Evolutionary conservation across 2,329 filamentous ascomycete species (phyloP).

Genomic region (Ceratocystis destructans): DNA sequence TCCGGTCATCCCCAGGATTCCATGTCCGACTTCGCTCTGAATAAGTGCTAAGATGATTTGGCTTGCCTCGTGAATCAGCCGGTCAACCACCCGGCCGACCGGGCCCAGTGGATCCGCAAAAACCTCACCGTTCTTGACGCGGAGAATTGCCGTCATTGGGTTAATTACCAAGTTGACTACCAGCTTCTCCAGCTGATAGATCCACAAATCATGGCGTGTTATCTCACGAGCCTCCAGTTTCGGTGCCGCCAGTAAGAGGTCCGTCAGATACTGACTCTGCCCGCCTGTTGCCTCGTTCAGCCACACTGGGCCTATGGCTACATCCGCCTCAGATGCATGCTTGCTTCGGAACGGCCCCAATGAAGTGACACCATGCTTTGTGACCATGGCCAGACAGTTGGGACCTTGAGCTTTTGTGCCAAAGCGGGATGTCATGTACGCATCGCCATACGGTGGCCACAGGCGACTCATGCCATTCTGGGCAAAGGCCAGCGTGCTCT

Average conservation of each 20-base stretch:
- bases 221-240: constrained; percentile 32
- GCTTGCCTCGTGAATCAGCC: constrained; percentile 61
- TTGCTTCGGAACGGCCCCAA: constrained; percentile 37
- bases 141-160: constrained; percentile 66
- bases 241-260: constrained; percentile 31
- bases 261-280: constrained; percentile 28
- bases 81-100: constrained; percentile 47
- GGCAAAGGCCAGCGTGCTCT: constrained; percentile 65
- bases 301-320: constrained; percentile 36
- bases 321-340: constrained; percentile 38
- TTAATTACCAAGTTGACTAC: constrained; percentile 71
- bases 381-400: constrained; percentile 56
- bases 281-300: constrained; percentile 21
- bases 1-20: constrained; percentile 16
- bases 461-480: constrained; percentile 76
- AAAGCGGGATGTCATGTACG: constrained; percentile 33
- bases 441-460: constrained; percentile 39
- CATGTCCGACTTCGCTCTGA: constrained; percentile 7
- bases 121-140: constrained; percentile 64
- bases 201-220: constrained; percentile 34
- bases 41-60: constrained; percentile 41
- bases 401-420: constrained; percentile 33
- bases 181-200: constrained; percentile 71
- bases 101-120: constrained; percentile 39
- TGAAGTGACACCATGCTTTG: constrained; percentile 43